phyloP scores from a whole-genome alignment of 208 protist species.

The Trypanosoma platydactyli region DNA sequence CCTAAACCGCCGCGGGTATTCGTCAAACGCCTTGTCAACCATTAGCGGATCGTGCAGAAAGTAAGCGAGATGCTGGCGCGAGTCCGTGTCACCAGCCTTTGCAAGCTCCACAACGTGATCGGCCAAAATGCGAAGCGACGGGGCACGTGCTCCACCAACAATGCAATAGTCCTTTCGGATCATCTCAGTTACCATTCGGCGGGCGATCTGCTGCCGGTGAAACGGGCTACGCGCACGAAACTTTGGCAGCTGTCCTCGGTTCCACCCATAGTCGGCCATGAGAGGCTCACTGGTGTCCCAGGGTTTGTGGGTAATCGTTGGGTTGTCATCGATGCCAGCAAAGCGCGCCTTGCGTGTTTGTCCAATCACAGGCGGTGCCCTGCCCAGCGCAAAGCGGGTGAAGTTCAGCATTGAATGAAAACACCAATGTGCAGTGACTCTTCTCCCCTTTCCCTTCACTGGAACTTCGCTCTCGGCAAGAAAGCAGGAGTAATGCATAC shows the following conservation, averaged over 20 bases:
- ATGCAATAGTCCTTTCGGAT: conserved; percentile 90
- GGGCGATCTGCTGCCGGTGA: conserved; percentile 85
- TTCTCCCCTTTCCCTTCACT: no score
- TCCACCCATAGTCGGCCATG: conserved; percentile 86
- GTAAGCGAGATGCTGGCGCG: conserved; percentile 86
- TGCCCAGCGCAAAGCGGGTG: conserved; percentile 27
- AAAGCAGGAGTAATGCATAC: no score
- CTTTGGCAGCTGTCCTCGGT: conserved; percentile 77
- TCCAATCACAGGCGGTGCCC: conserved; percentile 75
- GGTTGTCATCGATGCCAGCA: conserved; percentile 83
- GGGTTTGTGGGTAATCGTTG: conserved; percentile 64
- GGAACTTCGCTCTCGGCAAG: no score
- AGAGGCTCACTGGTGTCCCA: conserved; percentile 77
- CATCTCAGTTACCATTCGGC: conserved; percentile 90
- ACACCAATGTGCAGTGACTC: no score
- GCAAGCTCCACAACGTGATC: conserved; percentile 89
- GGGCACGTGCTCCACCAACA: conserved; percentile 82
- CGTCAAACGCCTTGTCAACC: conserved; percentile 92
- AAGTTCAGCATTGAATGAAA: conserved; percentile 39
- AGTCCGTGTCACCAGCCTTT: conserved; percentile 87
- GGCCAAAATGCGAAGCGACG: conserved; percentile 82
- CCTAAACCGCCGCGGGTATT: conserved; percentile 83
- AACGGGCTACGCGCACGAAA: conserved; percentile 83
- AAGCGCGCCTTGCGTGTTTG: conserved; percentile 65
- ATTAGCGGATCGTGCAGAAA: conserved; percentile 88